These are phyloP conservation scores for Gorgonomyces haynaldii DNA, from an alignment of 192 early-diverging fungal species.

Conservation along the genomic window DNA sequence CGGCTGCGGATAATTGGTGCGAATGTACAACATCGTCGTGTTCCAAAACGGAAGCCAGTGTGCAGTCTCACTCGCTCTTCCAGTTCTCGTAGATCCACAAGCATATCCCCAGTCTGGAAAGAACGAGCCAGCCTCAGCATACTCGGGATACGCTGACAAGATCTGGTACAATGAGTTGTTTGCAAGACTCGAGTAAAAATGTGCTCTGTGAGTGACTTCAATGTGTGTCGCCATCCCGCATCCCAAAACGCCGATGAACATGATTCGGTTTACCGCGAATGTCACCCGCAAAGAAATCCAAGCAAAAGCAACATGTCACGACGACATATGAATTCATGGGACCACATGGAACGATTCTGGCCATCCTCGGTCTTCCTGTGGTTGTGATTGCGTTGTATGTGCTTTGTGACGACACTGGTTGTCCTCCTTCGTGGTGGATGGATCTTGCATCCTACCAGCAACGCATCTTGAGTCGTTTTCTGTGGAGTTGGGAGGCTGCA, in stretches of 20 bases:
- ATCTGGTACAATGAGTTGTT: constrained; percentile 1
- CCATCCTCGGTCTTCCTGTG: constrained; percentile 14
- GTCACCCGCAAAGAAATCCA: not conserved
- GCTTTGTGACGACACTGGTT: constrained; percentile 11
- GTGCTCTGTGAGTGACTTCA: constrained; percentile 1
- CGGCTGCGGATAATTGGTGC: constrained; percentile 39
- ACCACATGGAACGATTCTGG: constrained; percentile 17
- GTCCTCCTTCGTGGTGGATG: constrained; percentile 14
- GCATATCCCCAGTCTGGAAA: constrained; percentile 59
- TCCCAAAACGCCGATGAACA: too few species aligned
- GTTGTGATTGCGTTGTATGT: constrained; percentile 6
- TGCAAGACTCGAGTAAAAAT: not conserved
- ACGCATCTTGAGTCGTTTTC: not conserved
- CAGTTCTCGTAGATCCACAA: constrained; percentile 27
- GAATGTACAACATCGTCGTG: constrained; percentile 40
- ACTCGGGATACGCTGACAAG: not conserved
- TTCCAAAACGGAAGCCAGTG: constrained; percentile 63
- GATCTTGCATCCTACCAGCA: not conserved
- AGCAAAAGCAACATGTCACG: constrained; percentile 48
- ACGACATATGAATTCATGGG: constrained; percentile 75
- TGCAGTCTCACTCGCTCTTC: constrained; percentile 42
- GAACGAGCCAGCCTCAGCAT: constrained; percentile 39
- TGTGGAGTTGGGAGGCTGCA: constrained; percentile 7
- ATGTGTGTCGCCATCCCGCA: constrained; percentile 1
- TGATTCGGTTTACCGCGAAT: too few species aligned